Percentiles rank a stretch among this genome's conserved stretches.
Evolutionary conservation across 345 rosid genomes (phyloP).

Genomic region (Pugionium dolabratum): DNA sequence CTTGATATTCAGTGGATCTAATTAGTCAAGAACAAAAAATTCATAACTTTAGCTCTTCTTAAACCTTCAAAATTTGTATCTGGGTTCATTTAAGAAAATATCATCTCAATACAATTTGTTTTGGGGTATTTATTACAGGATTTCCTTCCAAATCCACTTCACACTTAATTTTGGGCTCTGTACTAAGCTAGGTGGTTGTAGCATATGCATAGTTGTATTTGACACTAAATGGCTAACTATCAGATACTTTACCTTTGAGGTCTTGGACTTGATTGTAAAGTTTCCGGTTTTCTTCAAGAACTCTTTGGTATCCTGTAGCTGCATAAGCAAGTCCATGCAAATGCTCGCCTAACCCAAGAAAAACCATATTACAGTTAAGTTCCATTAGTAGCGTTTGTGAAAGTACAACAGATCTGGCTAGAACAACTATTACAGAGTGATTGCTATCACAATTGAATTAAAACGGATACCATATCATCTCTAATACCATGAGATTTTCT

Average conservation of each 20-base stretch:
- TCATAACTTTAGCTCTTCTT: background rate
- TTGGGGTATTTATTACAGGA: background rate
- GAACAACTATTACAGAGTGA: background rate
- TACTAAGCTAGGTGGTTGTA: background rate
- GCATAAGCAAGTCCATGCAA: constrained; percentile 67
- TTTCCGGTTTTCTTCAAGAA: constrained; percentile 91
- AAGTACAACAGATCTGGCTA: background rate
- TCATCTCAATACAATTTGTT: background rate
- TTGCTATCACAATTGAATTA: background rate
- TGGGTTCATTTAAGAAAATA: background rate
- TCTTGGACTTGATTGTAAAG: constrained; percentile 96
- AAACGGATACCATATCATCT: background rate
- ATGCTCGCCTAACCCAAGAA: constrained; percentile 58
- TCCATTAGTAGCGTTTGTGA: background rate
- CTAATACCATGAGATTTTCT: background rate
- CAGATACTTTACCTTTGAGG: constrained; percentile 64
- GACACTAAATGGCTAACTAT: background rate
- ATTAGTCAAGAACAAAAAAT: background rate
- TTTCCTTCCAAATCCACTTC: background rate
- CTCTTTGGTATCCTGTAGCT: constrained; percentile 81
- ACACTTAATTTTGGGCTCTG: too few species aligned
- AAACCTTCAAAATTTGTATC: background rate
- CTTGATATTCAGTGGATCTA: background rate
- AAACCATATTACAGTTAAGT: background rate
- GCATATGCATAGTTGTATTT: background rate